A percentile compares a stretch with the other conserved stretches of the same genome.
These are phyloP conservation scores for Cyclotella atomus DNA, from an alignment of 108 stramenopile species.

Conservation along the genomic window DNA sequence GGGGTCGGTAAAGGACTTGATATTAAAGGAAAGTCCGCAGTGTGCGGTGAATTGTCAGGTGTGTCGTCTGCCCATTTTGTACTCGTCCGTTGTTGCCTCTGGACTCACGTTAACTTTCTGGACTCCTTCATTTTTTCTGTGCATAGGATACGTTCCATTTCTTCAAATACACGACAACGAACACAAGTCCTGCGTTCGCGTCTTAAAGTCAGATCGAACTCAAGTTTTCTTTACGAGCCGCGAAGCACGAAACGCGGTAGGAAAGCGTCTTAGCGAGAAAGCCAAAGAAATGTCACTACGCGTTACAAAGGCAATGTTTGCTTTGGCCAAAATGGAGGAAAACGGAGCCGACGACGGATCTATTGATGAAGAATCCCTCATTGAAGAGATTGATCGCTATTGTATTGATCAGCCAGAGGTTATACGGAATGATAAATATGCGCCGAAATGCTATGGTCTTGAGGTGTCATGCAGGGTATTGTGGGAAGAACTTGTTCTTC, in stretches of 20 bases:
- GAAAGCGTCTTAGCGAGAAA: constrained; percentile 12
- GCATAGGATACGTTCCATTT: constrained; percentile 63
- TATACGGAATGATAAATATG: constrained; percentile 32
- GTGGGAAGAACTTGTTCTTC: constrained; percentile 51
- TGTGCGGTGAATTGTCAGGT: constrained; percentile 44
- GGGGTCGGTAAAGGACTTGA: constrained; percentile 76
- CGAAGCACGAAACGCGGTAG: constrained; percentile 28
- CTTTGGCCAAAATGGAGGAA: constrained; percentile 8
- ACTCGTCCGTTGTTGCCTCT: no score
- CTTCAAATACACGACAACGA: constrained; percentile 64
- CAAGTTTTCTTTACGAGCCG: constrained; percentile 43
- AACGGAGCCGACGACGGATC: neutral
- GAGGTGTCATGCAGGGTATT: constrained; percentile 51
- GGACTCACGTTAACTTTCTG: no score
- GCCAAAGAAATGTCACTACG: constrained; percentile 25
- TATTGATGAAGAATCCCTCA: constrained; percentile 5
- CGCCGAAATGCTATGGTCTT: constrained; percentile 26
- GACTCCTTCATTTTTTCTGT: no score
- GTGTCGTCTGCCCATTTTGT: neutral
- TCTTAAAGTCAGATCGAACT: constrained; percentile 33
- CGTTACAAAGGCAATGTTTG: constrained; percentile 17
- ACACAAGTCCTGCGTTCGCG: constrained; percentile 39
- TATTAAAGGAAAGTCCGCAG: constrained; percentile 78
- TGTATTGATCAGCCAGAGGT: constrained; percentile 12
- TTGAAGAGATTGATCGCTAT: constrained; percentile 10